Evolutionary conservation across 352 stramenopile genomes (phyloP), one percentile per base, ranked within the genome.

Genomic region (Peronospora destructor): DNA sequence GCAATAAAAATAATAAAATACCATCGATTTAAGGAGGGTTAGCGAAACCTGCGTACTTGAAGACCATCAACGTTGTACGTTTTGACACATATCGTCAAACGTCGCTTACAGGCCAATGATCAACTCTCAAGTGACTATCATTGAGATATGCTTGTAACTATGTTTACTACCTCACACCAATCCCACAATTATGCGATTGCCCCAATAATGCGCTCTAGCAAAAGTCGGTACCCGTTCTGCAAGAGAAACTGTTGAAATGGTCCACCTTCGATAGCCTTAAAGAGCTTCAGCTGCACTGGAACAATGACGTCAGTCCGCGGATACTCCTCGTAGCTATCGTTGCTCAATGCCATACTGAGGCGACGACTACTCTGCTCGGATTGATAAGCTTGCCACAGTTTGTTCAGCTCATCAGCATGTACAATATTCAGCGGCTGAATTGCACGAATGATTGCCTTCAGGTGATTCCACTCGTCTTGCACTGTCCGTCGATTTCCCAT

Each of bases 191-290:
- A 86, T 11, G 73, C 67, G n/a, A 85, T 82, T 12, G 76, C 61
- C 4, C 82, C 79, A 53, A 91, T 84, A 45, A 81, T 85, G 3
- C 77, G 70, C 43, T 87, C 72, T 9, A 92, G 56, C 30, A 92
- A 53, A 17, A 78, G 52, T 9, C 75, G 77, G 41, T 87, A 92
- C 14, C 82, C 82, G 12, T 81, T 76, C 16, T 75, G 73, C 14
- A 76, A 68, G 21, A 92, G 56, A 43, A 87, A 92, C 29, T 87
- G 73, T 48, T 85, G 76, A 55, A 92, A 91, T 7, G 82, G 82
- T 0, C 82, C 82, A 11, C 49, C 51, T 49, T 92, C 82, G 25
- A 92, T 80, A 4, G 79, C 76, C 41, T 87, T 69, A 46, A 92
- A 87, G 23, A 92, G 80, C 33, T 85, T 83, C 19, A 80, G 73